Percentiles rank a stretch among this genome's conserved stretches.
These are phyloP conservation scores for Leishmania tropica DNA, from an alignment of 208 protist species.

Conservation along the genomic window DNA sequence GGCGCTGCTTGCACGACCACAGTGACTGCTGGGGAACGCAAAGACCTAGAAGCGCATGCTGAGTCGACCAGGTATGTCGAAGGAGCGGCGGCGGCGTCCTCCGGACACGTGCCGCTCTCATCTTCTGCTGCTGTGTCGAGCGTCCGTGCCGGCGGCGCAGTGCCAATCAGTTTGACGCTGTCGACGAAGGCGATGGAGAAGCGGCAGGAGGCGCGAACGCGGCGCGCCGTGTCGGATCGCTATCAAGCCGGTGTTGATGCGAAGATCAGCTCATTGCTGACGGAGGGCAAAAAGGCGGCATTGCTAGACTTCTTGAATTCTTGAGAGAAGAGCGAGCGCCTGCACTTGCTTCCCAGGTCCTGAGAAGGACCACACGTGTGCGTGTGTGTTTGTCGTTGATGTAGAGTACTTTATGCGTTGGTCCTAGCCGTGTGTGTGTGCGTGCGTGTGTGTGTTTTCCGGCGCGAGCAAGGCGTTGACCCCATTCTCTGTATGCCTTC, in stretches of 20 bases:
- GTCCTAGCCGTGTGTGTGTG: neutral
- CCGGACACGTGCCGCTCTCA: neutral
- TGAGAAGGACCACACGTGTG: neutral
- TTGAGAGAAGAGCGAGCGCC: neutral
- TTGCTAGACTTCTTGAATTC: slow-evolving; percentile 44
- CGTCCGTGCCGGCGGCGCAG: neutral
- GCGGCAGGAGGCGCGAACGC: slow-evolving; percentile 49
- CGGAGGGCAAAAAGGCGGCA: slow-evolving; percentile 32
- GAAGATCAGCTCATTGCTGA: slow-evolving; percentile 32
- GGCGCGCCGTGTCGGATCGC: slow-evolving; percentile 37
- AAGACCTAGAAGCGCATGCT: neutral
- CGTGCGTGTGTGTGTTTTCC: neutral
- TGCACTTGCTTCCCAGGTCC: neutral
- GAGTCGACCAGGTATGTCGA: neutral
- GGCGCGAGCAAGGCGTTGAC: neutral
- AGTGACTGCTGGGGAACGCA: neutral
- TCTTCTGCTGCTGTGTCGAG: neutral
- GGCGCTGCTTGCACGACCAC: neutral
- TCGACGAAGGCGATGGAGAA: slow-evolving; percentile 23
- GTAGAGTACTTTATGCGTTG: neutral
- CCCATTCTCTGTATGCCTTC: neutral
- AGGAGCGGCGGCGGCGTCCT: neutral
- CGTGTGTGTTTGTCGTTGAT: neutral
- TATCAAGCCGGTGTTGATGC: slow-evolving; percentile 42
- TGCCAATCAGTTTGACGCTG: slow-evolving; percentile 1